phyloP scores from a whole-genome alignment of 352 stramenopile species.

The Pythium phragmitis region DNA sequence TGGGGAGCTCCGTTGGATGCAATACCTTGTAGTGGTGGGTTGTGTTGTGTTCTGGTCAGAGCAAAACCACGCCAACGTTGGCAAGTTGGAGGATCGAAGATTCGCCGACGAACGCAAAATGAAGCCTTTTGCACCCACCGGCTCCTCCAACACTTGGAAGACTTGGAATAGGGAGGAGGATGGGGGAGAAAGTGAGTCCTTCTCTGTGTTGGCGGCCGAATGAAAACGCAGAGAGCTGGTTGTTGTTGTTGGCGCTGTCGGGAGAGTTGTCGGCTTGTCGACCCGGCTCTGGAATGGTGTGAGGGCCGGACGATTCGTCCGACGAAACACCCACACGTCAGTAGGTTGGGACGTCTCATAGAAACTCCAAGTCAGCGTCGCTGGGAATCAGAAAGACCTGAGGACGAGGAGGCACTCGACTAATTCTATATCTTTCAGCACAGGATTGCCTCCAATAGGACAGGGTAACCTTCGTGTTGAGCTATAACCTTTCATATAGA shows the following conservation, averaged over 20 bases:
- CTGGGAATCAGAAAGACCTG: background rate
- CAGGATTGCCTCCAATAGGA: background rate
- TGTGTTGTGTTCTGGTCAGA: background rate
- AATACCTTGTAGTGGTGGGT: background rate
- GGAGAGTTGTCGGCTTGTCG: background rate
- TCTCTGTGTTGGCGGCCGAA: constrained; percentile 7
- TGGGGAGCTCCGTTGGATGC: constrained; percentile 9
- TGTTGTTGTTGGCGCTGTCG: background rate
- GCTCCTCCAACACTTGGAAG: background rate
- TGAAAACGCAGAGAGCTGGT: background rate
- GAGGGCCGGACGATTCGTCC: background rate
- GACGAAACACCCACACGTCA: constrained; percentile 3
- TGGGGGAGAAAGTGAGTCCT: background rate
- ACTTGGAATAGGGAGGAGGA: background rate
- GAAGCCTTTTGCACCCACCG: background rate
- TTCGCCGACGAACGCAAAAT: background rate
- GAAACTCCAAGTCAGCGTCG: constrained; percentile 1
- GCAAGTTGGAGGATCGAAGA: background rate
- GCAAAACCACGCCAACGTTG: background rate
- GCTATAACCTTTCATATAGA: background rate
- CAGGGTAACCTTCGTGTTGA: background rate
- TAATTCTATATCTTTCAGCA: background rate
- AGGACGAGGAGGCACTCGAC: background rate
- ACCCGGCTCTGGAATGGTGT: constrained; percentile 11
- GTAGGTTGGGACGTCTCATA: background rate